Conservation (phyloP, 768 basidiomycete genomes). For the Suillus plorans region DNA sequence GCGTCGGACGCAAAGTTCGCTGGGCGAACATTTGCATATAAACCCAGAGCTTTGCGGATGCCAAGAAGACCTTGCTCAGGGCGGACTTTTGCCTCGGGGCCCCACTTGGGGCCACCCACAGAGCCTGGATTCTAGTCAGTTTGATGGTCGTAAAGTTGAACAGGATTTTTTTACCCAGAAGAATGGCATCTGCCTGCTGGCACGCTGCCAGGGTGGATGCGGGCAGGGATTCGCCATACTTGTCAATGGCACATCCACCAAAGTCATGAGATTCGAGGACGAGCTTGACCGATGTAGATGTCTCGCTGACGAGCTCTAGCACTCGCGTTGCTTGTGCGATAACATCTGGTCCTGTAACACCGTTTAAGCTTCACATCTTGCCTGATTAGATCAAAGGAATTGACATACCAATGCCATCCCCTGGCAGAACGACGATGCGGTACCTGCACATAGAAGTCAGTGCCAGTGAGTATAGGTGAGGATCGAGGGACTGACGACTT, state of each 20-base stretch:
- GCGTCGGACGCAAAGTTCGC: conserved; percentile 93
- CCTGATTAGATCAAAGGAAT: background rate
- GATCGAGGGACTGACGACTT: conserved; percentile 39
- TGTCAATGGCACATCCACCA: conserved; percentile 93
- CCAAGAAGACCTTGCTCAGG: conserved; percentile 89
- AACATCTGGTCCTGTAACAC: conserved; percentile 79
- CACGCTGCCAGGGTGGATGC: conserved; percentile 84
- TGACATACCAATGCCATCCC: conserved; percentile 89
- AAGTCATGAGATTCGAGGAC: conserved; percentile 76
- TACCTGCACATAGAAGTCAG: conserved; percentile 49
- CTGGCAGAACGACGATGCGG: conserved; percentile 86
- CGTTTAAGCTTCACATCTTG: background rate
- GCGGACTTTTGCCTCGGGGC: conserved; percentile 80
- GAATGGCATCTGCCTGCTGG: conserved; percentile 89
- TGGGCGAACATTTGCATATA: conserved; percentile 98
- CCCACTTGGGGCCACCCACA: conserved; percentile 99
- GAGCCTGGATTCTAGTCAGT: conserved; percentile 58
- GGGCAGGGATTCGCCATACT: conserved; percentile 81
- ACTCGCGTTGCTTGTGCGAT: conserved; percentile 82
- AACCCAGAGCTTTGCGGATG: conserved; percentile 88
- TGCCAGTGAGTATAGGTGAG: conserved; percentile 12
- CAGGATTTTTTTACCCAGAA: conserved; percentile 69
- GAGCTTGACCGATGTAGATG: conserved; percentile 66
- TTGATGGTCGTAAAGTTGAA: background rate
- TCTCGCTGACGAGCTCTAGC: conserved; percentile 66